A percentile compares a stretch with the other conserved stretches of the same genome.
phyloP scores from a whole-genome alignment of 805 yeast species.

The Starmerella sp. region DNA sequence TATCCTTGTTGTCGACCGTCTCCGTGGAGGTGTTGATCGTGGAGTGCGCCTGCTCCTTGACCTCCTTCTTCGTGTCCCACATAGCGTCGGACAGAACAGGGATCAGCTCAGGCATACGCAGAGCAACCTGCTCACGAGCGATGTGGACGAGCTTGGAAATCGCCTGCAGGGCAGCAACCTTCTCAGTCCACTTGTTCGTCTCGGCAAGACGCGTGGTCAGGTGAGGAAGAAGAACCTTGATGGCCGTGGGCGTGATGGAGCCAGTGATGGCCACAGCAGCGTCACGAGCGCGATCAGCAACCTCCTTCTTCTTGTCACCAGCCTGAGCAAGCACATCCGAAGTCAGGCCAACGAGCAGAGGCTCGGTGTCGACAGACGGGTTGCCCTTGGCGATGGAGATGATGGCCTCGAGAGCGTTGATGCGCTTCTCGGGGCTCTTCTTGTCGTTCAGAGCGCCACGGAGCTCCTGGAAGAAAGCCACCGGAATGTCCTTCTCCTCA shows the following conservation, averaged over 20 bases:
- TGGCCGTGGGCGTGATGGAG: conserved; percentile 83
- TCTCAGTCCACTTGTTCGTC: conserved; percentile 92
- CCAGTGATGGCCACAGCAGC: conserved; percentile 69
- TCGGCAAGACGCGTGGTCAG: conserved; percentile 53
- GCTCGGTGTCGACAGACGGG: conserved; percentile 75
- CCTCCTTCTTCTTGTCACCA: conserved; percentile 81
- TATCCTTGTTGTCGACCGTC: conserved; percentile 99
- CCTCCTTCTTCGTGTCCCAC: conserved; percentile 99
- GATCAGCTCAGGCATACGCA: conserved; percentile 98
- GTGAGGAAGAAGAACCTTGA: conserved; percentile 80
- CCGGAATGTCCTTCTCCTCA: conserved; percentile 97
- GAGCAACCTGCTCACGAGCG: conserved; percentile 91
- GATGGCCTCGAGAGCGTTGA: conserved; percentile 76
- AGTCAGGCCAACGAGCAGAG: conserved; percentile 70
- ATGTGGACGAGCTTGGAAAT: conserved; percentile 80
- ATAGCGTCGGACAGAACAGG: conserved; percentile 97
- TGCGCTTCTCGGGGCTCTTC: conserved; percentile 53
- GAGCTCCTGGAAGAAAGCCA: conserved; percentile 69
- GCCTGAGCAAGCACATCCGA: conserved; percentile 60
- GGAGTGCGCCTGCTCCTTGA: conserved; percentile 89
- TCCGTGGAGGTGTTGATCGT: conserved; percentile 95
- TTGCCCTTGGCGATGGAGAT: conserved; percentile 66
- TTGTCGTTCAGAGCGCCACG: conserved; percentile 66
- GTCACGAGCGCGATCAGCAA: conserved; percentile 59
- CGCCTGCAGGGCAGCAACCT: conserved; percentile 79